Evolutionary conservation across 768 basidiomycete genomes (phyloP), one percentile per base, ranked within the genome.

Genomic region (Suillus hirtellus): DNA sequence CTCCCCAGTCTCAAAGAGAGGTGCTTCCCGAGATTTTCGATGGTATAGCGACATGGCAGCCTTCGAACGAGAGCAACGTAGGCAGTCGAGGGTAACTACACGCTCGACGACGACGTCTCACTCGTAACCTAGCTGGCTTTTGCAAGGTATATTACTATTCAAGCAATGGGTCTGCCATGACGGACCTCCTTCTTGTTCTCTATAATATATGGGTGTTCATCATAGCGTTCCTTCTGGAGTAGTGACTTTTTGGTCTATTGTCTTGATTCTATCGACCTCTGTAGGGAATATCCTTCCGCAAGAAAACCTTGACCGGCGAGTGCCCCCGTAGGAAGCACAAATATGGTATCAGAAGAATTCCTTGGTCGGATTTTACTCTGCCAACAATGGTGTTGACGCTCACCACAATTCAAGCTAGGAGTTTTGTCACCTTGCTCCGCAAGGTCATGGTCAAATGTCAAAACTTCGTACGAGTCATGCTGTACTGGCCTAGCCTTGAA

Each of bases 251-350:
- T 6, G 17, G 17, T 8, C 27, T 12, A 12, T 17, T 42, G 17
- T 21, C 9, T 42, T 40, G 34, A 79, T 81, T 44, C 67, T 73
- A 55, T 82, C 77, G n/a, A 80, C 80, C 66, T 81, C 81, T 34
- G 34, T 19, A 69, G 65, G 50, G 81, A 62, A 83, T 60, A 64
- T 83, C 78, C 60, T 79, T 81, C 31, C 79, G 76, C 46, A 80
- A 71, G 10, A 80, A 81, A 27, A 82, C 80, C 21, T 68, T 60
- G 31, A 83, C 81, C 0, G 81, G 81, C 4, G 79, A 82, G 43
- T 73, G 1, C 77, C 77, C 63, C 81, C 79, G 49, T 75, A 77
- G 65, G 81, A 75, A 12, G 80, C 80, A 80, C 81, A 68, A 82
- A 82, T 35, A 82, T 69, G 21, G 81, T 27, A 15, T 27, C 24